These are phyloP conservation scores for Colletotrichum sp. DNA, from an alignment of 2,329 filamentous ascomycete species.

Conservation along the genomic window DNA sequence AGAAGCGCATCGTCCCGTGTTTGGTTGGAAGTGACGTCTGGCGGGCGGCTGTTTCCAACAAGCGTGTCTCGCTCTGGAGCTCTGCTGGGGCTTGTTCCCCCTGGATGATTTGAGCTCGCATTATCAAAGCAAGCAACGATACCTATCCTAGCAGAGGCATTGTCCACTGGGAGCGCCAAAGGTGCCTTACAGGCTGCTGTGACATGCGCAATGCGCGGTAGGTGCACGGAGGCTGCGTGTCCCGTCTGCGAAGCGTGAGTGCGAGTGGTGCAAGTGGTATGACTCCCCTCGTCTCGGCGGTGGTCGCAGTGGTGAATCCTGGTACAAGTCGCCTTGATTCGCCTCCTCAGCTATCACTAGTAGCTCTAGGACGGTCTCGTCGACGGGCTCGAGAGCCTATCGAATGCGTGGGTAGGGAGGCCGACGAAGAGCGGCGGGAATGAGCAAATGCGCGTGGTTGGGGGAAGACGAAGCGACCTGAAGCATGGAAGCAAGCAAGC, in stretches of 20 bases:
- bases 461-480: neutral
- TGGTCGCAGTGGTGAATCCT: conserved; percentile 13
- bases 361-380: neutral
- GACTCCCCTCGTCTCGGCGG: conserved; percentile 9
- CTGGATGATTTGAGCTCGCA: neutral
- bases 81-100: neutral
- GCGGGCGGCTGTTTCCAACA: conserved; percentile 12
- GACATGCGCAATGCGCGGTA: conserved; percentile 6
- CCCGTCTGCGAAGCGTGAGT: neutral
- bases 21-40: conserved; percentile 5
- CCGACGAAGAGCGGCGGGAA: conserved; percentile 5
- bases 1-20: conserved; percentile 1
- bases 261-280: conserved; percentile 4
- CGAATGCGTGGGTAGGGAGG: neutral
- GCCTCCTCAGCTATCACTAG: conserved; percentile 3
- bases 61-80: neutral
- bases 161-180: conserved; percentile 1
- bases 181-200: conserved; percentile 18
- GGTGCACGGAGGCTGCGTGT: neutral
- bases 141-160: neutral
- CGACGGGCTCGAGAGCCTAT: conserved; percentile 8
- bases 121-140: neutral
- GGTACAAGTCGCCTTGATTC: conserved; percentile 15
- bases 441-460: conserved; percentile 14
- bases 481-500: neutral